Percentiles rank a stretch among this genome's conserved stretches.
Conservation (phyloP, 805 yeast species). For the Maudiozyma pseudohumilis region DNA sequence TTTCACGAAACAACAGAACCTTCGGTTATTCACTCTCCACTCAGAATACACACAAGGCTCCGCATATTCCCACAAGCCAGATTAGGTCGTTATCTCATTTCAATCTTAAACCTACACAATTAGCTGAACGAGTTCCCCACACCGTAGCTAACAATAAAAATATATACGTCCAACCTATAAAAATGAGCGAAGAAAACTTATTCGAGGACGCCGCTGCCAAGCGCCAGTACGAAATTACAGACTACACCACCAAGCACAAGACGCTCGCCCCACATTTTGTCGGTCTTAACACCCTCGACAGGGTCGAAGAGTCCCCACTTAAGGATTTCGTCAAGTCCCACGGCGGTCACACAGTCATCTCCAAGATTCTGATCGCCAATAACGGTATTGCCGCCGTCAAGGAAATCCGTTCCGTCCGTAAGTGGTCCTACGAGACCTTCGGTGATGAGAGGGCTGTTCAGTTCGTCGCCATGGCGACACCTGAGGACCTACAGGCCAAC, state of each 20-base stretch:
- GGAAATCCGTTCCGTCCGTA: conserved; percentile 92
- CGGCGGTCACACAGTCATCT: conserved; percentile 92
- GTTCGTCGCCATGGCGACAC: conserved; percentile 98
- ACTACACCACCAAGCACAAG: conserved; percentile 30
- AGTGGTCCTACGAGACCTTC: conserved; percentile 99
- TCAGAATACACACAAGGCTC: background rate
- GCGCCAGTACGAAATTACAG: conserved; percentile 23
- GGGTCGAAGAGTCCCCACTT: conserved; percentile 66
- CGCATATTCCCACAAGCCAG: background rate
- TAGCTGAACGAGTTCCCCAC: no score
- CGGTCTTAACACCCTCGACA: conserved; percentile 70
- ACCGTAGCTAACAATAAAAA: background rate
- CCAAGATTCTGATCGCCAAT: conserved; percentile 84
- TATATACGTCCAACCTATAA: conserved; percentile 1
- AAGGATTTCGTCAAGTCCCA: conserved; percentile 76
- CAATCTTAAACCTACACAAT: background rate
- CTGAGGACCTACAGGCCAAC: conserved; percentile 95
- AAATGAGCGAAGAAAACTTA: conserved; percentile 35
- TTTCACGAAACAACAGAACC: background rate
- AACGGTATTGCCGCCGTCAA: conserved; percentile 99
- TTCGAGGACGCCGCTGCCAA: conserved; percentile 30
- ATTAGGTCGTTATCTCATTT: background rate
- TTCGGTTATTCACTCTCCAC: no score
- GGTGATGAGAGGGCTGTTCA: conserved; percentile 90
- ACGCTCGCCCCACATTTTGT: conserved; percentile 61